Evolutionary conservation across 139 green algal genomes (phyloP), one percentile per base, ranked within the genome.

Genomic region (Spirogloea muscicola): DNA sequence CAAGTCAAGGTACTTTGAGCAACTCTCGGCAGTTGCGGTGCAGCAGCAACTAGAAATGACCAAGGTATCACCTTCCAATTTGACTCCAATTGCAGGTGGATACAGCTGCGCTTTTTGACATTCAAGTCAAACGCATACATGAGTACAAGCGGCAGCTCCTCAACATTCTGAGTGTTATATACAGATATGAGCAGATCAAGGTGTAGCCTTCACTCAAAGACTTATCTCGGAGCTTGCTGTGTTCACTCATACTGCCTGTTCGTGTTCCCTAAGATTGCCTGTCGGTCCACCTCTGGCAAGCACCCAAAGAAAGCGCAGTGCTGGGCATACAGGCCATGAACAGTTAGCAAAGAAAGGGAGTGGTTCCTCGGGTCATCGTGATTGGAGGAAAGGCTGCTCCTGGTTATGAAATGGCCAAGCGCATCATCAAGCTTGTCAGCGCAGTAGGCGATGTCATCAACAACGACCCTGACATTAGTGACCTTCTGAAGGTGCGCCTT

Each of bases 391-490:
- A 99, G 90, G 93, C 91, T 18, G 87, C 90, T 2, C 91, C 94
- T 1, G 94, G 91, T 4, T 99, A 99, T 77, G 93, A 97, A 80
- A 93, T 94, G 86, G 94, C 94, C 69, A 98, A 99, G 90, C 88
- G 91, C 72, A 97, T 99, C 84, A 96, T 99, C 84, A 94, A 93
- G 76, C 89, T 99, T 10, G 86, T 95, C 40, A 91, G 72, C 64
- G 88, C 88, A 1, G 93, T 98, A 25, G 91, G 90, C 39, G 87
- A 92, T 25, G 85, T 51, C 9, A 41, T 86, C 34, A 86, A 86
- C 75, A 82, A 81, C 43, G 81, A 86, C 48, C 75, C 75, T 10
- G 92, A 92, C 5, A 80, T 97, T 7, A 91, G 91, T 43, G 92
- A 97, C 84, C 86, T 96, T 51, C 89, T 98, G 25, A 97, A 97